Conservation (phyloP, 2,329 filamentous ascomycete genomes). For the Orbilia blumenaviensis region DNA sequence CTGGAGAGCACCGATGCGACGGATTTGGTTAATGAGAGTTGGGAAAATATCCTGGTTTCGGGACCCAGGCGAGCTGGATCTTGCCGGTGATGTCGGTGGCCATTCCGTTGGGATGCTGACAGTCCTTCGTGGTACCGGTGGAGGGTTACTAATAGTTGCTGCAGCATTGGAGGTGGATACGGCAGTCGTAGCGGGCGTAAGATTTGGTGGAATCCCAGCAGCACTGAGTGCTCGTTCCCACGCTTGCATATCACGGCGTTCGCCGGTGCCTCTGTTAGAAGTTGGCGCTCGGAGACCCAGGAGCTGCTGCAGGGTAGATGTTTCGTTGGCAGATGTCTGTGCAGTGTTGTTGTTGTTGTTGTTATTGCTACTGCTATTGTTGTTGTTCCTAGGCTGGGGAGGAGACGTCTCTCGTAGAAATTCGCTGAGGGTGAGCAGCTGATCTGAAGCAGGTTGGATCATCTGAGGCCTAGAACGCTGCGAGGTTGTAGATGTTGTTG, state of each 20-base stretch:
- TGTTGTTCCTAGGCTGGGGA: constrained; percentile 30
- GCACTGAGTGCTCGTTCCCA: constrained; percentile 48
- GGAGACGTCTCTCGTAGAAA: constrained; percentile 55
- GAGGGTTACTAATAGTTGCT: constrained; percentile 49
- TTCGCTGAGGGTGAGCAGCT: constrained; percentile 56
- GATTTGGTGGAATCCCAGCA: constrained; percentile 36
- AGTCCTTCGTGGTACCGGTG: constrained; percentile 34
- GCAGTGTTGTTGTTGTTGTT: no score
- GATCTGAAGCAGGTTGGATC: constrained; percentile 49
- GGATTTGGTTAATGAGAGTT: constrained; percentile 56
- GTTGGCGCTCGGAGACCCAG: constrained; percentile 34
- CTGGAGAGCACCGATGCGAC: constrained; percentile 57
- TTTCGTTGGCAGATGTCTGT: constrained; percentile 21
- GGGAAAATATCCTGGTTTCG: constrained; percentile 55
- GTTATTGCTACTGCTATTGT: no score
- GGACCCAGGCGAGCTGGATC: constrained; percentile 19
- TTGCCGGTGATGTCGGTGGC: constrained; percentile 30
- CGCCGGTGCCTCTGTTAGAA: constrained; percentile 21
- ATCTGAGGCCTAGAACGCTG: constrained; percentile 50
- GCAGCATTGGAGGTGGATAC: constrained; percentile 46
- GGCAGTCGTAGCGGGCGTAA: constrained; percentile 38
- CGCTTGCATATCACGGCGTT: constrained; percentile 42
- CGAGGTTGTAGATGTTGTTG: constrained; percentile 50
- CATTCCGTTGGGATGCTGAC: constrained; percentile 37
- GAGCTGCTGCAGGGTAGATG: constrained; percentile 33